phyloP scores from a whole-genome alignment of 257 asterid species.

The Linderniella brevidens region DNA sequence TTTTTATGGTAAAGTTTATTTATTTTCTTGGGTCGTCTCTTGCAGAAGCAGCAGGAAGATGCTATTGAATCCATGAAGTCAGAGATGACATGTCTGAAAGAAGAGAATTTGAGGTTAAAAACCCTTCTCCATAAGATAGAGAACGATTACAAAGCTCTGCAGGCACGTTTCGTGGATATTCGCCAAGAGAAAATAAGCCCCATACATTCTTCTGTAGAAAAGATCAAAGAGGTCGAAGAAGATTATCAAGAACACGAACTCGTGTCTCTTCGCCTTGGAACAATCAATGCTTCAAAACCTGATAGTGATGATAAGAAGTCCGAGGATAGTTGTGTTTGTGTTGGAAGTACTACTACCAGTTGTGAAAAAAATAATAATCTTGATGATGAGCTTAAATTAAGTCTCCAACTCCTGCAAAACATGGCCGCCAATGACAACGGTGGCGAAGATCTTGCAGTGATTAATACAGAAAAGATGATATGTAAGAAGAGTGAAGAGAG shows the following conservation, averaged over 20 bases:
- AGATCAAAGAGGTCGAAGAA: not conserved
- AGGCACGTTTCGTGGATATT: slow-evolving; percentile 17
- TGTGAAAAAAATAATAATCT: no score
- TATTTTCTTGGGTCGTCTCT: not conserved
- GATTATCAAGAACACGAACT: slow-evolving; percentile 38
- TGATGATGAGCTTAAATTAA: no score
- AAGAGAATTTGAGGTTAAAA: slow-evolving; percentile 56
- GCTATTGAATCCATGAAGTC: slow-evolving; percentile 16
- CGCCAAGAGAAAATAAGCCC: slow-evolving; percentile 4
- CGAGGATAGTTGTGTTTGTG: no score
- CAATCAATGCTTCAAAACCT: not conserved
- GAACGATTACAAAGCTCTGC: slow-evolving; percentile 41
- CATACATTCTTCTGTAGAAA: not conserved
- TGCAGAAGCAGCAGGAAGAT: slow-evolving; percentile 34
- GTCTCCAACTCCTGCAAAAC: not conserved
- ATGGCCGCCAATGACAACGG: slow-evolving; percentile 1
- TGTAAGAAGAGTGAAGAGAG: slow-evolving; percentile 17
- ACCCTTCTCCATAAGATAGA: slow-evolving; percentile 33
- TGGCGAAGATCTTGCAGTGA: slow-evolving; percentile 16
- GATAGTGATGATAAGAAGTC: no score
- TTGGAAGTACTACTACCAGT: no score
- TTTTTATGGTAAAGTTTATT: no score
- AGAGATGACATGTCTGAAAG: slow-evolving; percentile 38
- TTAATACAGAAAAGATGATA: slow-evolving; percentile 4
- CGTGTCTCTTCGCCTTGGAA: slow-evolving; percentile 65